Evolutionary conservation across 371 early-diverging fungal genomes (phyloP), one percentile per base, ranked within the genome.

Genomic region (Scutellospora calospora): DNA sequence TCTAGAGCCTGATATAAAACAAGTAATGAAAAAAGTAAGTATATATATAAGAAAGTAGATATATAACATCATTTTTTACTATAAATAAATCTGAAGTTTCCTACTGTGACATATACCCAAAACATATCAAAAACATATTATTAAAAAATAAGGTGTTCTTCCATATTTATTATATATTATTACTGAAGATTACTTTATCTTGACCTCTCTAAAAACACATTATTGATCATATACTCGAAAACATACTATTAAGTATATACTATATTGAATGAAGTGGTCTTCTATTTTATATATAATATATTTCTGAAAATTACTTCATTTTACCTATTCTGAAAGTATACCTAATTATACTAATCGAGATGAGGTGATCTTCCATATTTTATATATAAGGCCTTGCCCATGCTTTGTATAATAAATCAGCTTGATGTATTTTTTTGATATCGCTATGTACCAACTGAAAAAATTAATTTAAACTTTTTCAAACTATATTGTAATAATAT

Each of bases 161-260:
- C 71, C 71, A 69, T 69, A 41, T 35, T 69, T 69, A 35, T 69
- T 69, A 69, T 69, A 69, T 20, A 29, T 5, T 65, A 65, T 65
- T 65, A 65, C 66, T 18, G 33, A 25, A 65, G 6, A 29, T 65
- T 25, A 65, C 57, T 57, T 57, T 11, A 57, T 11, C 57, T 57
- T 57, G 57, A 57, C 57, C 57, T 57, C 3, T 11, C 57, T 57
- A 57, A 57, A 57, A 57, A 57, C 57, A 65, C 35, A 65, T 33
- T 33, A 25, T 65, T 38, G 71, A 69, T 38, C 35, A 69, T 49
- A 69, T 69, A 69, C 71, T 38, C 45, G 38, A 38, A 69, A 69
- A 69, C 45, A 69, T 69, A 69, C 41, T 20, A 29, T 29, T n/a
- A 49, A 69, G 49, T 16, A 38, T 20, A 69, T 69, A 69, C 31